phyloP scores from a whole-genome alignment of 768 basidiomycete species.

The Mycena albidolilacea region DNA sequence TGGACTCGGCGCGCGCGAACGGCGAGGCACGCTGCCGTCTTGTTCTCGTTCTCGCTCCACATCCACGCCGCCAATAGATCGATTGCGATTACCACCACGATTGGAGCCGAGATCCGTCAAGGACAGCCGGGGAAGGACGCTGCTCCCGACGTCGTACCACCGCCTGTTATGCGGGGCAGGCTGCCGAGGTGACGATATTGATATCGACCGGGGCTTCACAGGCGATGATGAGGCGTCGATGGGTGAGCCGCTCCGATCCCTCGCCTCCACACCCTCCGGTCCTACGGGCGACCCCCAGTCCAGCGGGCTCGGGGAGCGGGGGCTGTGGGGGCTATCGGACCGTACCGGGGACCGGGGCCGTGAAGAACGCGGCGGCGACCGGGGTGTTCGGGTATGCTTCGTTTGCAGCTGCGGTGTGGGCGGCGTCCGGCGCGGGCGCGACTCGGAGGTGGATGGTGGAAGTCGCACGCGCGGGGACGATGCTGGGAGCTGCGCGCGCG shows the following conservation, averaged over 20 bases:
- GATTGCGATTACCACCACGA: conserved; percentile 20
- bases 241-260: not conserved
- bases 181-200: not conserved
- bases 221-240: not conserved
- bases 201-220: not conserved
- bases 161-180: not conserved
- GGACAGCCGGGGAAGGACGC: conserved; percentile 4
- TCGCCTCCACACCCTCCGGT: not conserved
- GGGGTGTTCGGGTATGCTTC: not conserved
- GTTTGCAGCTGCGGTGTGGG: not conserved
- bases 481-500: conserved; percentile 32
- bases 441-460: not conserved
- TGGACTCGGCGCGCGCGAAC: conserved; percentile 36
- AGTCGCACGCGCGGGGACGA: conserved; percentile 11
- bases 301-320: conserved; percentile 26
- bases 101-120: not conserved
- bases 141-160: not conserved
- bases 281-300: conserved; percentile 37
- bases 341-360: not conserved
- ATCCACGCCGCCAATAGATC: conserved; percentile 12
- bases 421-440: not conserved
- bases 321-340: not conserved
- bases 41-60: not conserved
- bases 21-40: conserved; percentile 20
- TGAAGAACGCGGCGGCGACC: conserved; percentile 2